Percentiles rank a stretch among this genome's conserved stretches.
These are phyloP conservation scores for Vicia sativa DNA, from an alignment of 306 rosid species.

Conservation along the genomic window DNA sequence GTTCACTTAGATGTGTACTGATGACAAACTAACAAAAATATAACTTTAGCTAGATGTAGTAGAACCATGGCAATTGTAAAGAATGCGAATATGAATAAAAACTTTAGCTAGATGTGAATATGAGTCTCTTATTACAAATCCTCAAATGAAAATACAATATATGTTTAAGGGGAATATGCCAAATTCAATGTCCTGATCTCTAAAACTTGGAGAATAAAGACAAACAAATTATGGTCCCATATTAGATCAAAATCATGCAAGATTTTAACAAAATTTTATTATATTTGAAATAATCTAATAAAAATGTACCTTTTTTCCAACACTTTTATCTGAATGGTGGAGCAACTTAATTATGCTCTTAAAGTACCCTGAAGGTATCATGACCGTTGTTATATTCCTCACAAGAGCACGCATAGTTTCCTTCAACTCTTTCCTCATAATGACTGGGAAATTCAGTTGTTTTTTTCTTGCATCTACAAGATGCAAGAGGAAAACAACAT, in stretches of 20 bases:
- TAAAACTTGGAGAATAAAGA: conserved; percentile 5
- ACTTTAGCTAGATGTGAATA: conserved; percentile 15
- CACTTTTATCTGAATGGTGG: conserved; percentile 54
- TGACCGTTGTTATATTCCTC: conserved; percentile 51
- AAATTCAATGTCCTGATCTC: neutral
- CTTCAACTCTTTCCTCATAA: conserved; percentile 63
- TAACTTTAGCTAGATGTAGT: neutral
- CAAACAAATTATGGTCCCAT: conserved; percentile 4
- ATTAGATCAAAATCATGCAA: conserved; percentile 1
- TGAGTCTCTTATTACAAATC: neutral
- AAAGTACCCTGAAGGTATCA: conserved; percentile 70
- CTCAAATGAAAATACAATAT: conserved; percentile 6
- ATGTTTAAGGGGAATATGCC: conserved; percentile 17
- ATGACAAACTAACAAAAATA: conserved; percentile 21
- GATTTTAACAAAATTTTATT: neutral
- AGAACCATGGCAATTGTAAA: neutral
- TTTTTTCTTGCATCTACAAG: conserved; percentile 63
- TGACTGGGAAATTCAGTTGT: conserved; percentile 46
- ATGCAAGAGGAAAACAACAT: conserved; percentile 61
- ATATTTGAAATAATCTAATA: neutral
- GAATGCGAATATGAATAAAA: neutral
- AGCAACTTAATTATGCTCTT: conserved; percentile 67
- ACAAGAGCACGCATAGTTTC: conserved; percentile 62
- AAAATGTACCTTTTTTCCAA: conserved; percentile 69
- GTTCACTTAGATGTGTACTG: neutral